These are phyloP conservation scores for Coemansia sp. DNA, from an alignment of 192 early-diverging fungal genomes.

Conservation along the genomic window DNA sequence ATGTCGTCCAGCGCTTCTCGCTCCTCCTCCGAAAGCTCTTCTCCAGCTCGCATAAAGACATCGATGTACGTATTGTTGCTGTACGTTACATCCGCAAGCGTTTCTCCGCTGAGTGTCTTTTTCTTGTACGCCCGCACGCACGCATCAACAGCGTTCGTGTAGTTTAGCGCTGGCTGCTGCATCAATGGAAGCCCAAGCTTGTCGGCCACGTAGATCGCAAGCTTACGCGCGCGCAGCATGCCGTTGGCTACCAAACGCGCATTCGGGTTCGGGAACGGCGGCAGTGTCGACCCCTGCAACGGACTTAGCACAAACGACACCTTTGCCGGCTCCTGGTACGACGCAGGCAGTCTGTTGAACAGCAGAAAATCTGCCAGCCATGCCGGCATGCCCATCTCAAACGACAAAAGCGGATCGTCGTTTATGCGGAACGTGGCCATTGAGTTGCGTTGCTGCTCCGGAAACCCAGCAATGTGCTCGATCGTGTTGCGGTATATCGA, in stretches of 20 bases:
- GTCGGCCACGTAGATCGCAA: constrained; percentile 82
- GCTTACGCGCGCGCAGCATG: constrained; percentile 85
- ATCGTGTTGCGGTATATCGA: constrained; percentile 36
- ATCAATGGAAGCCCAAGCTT: constrained; percentile 61
- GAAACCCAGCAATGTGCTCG: constrained; percentile 12
- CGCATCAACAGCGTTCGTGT: constrained; percentile 40
- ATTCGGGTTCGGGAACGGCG: constrained; percentile 51
- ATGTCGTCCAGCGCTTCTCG: constrained; percentile 43
- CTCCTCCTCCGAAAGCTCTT: constrained; percentile 29
- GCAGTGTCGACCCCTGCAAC: constrained; percentile 53
- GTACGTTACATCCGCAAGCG: too few species aligned
- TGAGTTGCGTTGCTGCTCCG: constrained; percentile 2
- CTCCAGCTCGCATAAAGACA: constrained; percentile 32
- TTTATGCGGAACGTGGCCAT: constrained; percentile 33
- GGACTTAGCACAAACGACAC: constrained; percentile 81
- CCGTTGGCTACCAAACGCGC: constrained; percentile 82
- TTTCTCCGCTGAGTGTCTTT: not conserved
- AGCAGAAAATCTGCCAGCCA: constrained; percentile 89
- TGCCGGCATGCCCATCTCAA: constrained; percentile 75
- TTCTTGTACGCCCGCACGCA: constrained; percentile 31
- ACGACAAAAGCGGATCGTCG: constrained; percentile 46
- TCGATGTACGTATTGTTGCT: constrained; percentile 12
- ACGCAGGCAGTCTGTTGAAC: constrained; percentile 64
- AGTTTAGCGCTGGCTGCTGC: constrained; percentile 51
- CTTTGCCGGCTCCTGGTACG: constrained; percentile 77